Evolutionary conservation across 139 green algal genomes (phyloP), one percentile per base, ranked within the genome.

Genomic region (Chlorella sorokiniana): DNA sequence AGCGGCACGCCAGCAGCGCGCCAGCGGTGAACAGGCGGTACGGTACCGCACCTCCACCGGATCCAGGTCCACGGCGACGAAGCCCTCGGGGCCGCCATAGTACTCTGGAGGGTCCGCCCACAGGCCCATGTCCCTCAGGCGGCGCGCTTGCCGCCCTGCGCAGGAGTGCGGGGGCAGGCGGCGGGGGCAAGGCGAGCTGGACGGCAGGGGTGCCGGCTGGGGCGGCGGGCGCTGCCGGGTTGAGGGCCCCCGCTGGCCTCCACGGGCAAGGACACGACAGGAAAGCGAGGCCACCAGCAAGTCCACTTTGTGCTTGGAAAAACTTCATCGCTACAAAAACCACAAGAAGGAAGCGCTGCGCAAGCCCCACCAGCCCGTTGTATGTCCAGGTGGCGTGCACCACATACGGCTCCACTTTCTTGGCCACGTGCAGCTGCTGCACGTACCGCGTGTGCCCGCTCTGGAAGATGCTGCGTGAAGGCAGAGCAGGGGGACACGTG

Each of bases 401-500:
- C 54, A 42, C 35, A 27, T 63, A 63, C 31, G 69, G 69, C n/a
- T 63, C 69, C 44, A 76, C 69, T 8, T 27, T 27, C 69, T 76
- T 62, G 10, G 10, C 16, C 85, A 76, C 79, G 63, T 88, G 85
- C 25, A 88, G 74, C 69, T 84, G 69, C 69, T 86, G 84, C 75
- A 88, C 59, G 29, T 69, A 42, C 31, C 45, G 38, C 11, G 56
- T 59, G 74, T 81, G 74, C 27, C 74, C 74, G 56, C 59, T 81
- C 52, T 56, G 16, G 61, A 81, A 81, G 59, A 70, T 69, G 74
- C 59, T 76, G 69, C 69, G 48, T 56, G 48, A n/a, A n/a, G n/a
- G 48, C 48, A 56, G 23, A 65, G n/a, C 16, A 33, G 16, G 56
- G 22, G n/a, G 56, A 10, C 18, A 65, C 29, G 56, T 16, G n/a